phyloP scores from a whole-genome alignment of 768 basidiomycete genomes.

The Psilocybe cyanescens region DNA sequence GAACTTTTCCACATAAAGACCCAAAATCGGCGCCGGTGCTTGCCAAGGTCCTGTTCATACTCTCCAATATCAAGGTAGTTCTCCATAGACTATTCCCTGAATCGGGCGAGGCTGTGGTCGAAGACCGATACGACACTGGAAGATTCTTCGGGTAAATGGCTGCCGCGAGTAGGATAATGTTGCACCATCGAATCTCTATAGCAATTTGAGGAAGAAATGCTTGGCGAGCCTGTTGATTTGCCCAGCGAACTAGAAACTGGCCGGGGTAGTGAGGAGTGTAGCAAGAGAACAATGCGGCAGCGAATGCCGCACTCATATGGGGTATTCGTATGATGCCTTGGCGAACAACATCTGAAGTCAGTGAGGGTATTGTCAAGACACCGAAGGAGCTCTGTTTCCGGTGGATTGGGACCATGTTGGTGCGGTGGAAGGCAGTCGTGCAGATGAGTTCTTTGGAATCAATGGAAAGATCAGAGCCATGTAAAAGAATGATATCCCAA shows the following conservation, averaged over 20 bases:
- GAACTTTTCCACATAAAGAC: constrained; percentile 14
- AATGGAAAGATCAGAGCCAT: constrained; percentile 26
- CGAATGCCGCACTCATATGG: constrained; percentile 25
- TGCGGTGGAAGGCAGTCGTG: constrained; percentile 37
- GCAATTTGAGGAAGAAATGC: constrained; percentile 35
- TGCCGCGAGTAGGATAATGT: constrained; percentile 42
- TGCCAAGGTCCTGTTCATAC: constrained; percentile 34
- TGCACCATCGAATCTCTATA: constrained; percentile 43
- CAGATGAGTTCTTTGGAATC: constrained; percentile 37
- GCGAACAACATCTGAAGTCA: not conserved
- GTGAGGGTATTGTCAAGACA: not conserved
- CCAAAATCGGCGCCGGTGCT: not conserved
- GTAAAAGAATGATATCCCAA: constrained; percentile 39
- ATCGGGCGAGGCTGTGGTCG: not conserved
- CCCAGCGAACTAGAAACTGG: constrained; percentile 28
- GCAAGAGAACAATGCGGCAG: constrained; percentile 28
- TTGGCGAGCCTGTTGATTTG: constrained; percentile 21
- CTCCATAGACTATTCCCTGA: constrained; percentile 37
- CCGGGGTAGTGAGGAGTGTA: constrained; percentile 12
- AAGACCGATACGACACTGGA: not conserved
- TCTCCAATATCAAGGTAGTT: constrained; percentile 43
- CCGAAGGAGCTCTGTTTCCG: constrained; percentile 4
- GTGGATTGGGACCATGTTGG: not conserved
- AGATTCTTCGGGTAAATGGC: constrained; percentile 16
- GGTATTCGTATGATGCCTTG: constrained; percentile 4